Conservation (phyloP, 805 yeast genomes). For the Komagataella populi region DNA sequence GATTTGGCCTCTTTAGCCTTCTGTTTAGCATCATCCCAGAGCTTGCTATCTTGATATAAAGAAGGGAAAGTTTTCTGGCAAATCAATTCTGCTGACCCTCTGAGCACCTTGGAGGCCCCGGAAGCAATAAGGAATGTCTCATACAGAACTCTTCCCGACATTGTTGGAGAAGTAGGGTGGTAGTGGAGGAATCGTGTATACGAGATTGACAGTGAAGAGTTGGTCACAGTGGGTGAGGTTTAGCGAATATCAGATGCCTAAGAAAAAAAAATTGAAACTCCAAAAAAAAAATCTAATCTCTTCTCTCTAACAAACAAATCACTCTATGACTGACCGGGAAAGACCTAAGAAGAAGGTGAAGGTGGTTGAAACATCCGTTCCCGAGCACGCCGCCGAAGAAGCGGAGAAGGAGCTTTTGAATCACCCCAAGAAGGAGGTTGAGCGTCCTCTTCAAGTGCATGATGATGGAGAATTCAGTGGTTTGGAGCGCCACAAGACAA, state of each 20-base stretch:
- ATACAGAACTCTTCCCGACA: slow-evolving; percentile 1
- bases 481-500: slow-evolving; percentile 46
- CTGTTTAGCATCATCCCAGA: slow-evolving; percentile 12
- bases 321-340: slow-evolving; percentile 15
- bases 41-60: slow-evolving; percentile 6
- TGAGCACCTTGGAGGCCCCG: slow-evolving; percentile 14
- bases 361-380: slow-evolving; percentile 33
- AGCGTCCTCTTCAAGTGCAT: slow-evolving; percentile 31
- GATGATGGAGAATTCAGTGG: slow-evolving; percentile 54
- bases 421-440: slow-evolving; percentile 30
- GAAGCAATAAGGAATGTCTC: slow-evolving; percentile 6
- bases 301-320: not conserved
- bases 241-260: not conserved
- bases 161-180: not conserved
- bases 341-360: slow-evolving; percentile 37
- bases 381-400: slow-evolving; percentile 53
- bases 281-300: not conserved
- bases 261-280: not conserved
- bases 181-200: not conserved
- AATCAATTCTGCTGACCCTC: slow-evolving; percentile 8
- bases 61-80: slow-evolving; percentile 10
- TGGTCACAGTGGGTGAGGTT: not conserved
- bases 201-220: not conserved
- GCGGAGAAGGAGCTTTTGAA: slow-evolving; percentile 39
- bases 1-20: slow-evolving; percentile 13